Evolutionary conservation across 2,329 filamentous ascomycete genomes (phyloP), one percentile per base, ranked within the genome.

Genomic region (Fusarium sterilihyphosum): DNA sequence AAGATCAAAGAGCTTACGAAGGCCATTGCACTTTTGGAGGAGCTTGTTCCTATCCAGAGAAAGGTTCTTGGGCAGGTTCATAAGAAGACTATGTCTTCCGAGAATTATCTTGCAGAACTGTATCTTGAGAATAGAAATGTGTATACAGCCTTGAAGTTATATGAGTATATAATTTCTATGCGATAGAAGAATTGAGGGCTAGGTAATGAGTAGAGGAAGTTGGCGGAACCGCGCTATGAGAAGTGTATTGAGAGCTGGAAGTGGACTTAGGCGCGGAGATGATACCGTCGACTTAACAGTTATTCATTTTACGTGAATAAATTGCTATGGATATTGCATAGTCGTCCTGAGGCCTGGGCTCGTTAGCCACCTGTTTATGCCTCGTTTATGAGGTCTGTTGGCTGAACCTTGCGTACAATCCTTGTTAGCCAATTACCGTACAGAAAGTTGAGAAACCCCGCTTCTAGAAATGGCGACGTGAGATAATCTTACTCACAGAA

Each of bases 221-320:
- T 3, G 29, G 53, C 61, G 2, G 43, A 64, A 6, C 11, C 18
- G 7, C 2, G 8, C 3, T 64, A 37, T 44, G 3, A n/a, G 26
- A 33, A 18, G 9, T 41, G 43, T 1, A 7, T 7, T 10, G 14
- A 47, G 26, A 31, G 16, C 0, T 60, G 43, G 61, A 38, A 60
- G 17, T 64, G 61, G 53, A 33, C 61, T 9, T 64, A 18, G 35
- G 16, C 8, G 5, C 35, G 35, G 1, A 35, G 35, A 16, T 41
- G 9, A 63, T n/a, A 13, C 9, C 2, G 3, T 14, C 1, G 1
- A 10, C 6, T 3, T 0, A 46, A 10, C 4, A 0, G 3, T 26
- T 3, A 6, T 18, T 46, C 4, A 0, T 4, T 46, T 8, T 26
- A 9, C 3, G 17, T 9, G 1, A 4, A 8, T 26, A 13, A 10